These are phyloP conservation scores for Alternaria triticimaculans DNA, from an alignment of 2,329 filamentous ascomycete genomes.

Conservation along the genomic window DNA sequence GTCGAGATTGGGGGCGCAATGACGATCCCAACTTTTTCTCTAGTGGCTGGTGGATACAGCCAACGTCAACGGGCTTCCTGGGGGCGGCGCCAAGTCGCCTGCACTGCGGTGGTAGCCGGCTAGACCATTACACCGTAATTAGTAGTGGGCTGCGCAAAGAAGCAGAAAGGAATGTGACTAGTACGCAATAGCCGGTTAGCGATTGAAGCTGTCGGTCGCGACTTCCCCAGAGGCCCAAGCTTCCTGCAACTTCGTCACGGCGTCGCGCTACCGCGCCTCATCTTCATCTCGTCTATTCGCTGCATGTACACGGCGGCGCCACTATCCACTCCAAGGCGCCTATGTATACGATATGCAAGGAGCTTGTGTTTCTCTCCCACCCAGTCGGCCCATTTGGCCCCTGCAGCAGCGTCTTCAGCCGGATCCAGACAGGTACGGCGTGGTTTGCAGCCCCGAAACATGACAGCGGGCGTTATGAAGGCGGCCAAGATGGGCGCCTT, in stretches of 20 bases:
- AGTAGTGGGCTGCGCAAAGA: not conserved
- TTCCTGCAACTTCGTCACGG: constrained; percentile 7
- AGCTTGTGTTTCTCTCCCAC: constrained; percentile 1
- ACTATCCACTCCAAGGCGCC: constrained; percentile 10
- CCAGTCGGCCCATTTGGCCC: constrained; percentile 18
- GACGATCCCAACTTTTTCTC: constrained; percentile 15
- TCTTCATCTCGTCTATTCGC: constrained; percentile 13
- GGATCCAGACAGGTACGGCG: not conserved
- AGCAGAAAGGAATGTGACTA: not conserved
- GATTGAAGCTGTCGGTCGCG: constrained; percentile 6
- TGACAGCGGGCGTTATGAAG: constrained; percentile 11
- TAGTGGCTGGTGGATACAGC: not conserved
- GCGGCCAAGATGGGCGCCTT: constrained; percentile 14
- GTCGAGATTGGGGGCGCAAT: constrained; percentile 12
- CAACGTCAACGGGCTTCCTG: constrained; percentile 5
- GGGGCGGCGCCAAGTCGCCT: constrained; percentile 2
- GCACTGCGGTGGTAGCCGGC: constrained; percentile 5
- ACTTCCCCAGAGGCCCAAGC: constrained; percentile 19
- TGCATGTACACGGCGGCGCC: not conserved
- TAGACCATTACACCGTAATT: constrained; percentile 10
- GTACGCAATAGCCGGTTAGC: not conserved
- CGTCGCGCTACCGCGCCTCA: constrained; percentile 8
- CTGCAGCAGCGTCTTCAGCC: constrained; percentile 11
- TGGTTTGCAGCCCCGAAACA: constrained; percentile 17
- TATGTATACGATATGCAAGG: constrained; percentile 4